These are phyloP conservation scores for Ganoderma resinaceum DNA, from an alignment of 1,284 basidiomycete species.

Conservation along the genomic window DNA sequence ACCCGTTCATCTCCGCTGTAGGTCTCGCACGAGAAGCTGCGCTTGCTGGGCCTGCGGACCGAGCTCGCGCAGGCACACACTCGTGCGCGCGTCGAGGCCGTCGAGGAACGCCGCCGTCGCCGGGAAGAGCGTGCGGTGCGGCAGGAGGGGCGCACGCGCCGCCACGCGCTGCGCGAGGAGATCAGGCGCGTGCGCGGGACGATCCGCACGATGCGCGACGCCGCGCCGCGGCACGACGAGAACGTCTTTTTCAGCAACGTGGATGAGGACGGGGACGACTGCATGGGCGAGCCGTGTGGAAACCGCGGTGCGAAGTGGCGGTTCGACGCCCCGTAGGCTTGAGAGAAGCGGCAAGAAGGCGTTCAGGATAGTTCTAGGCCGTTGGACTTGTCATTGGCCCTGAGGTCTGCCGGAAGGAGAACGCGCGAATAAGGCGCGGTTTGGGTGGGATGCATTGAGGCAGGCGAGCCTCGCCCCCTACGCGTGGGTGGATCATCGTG, in stretches of 20 bases:
- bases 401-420: neutral
- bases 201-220: constrained; percentile 27
- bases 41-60: constrained; percentile 24
- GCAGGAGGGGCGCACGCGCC: constrained; percentile 28
- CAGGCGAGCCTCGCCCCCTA: neutral
- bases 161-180: constrained; percentile 30
- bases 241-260: constrained; percentile 10
- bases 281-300: neutral
- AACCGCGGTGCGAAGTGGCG: neutral
- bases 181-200: constrained; percentile 27
- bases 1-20: constrained; percentile 8
- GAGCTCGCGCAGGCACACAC: constrained; percentile 21
- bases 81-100: constrained; percentile 17
- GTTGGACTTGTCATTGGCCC: neutral
- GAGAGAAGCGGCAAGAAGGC: neutral
- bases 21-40: constrained; percentile 36
- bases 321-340: neutral
- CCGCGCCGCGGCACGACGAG: neutral
- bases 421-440: neutral
- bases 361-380: neutral
- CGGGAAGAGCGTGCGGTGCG: constrained; percentile 25
- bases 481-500: too few species aligned
- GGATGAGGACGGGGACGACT: constrained; percentile 8
- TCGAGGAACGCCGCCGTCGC: constrained; percentile 23
- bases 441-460: neutral